Evolutionary conservation across 805 yeast genomes (phyloP), one percentile per base, ranked within the genome.

Genomic region (Candida parachauliodes): DNA sequence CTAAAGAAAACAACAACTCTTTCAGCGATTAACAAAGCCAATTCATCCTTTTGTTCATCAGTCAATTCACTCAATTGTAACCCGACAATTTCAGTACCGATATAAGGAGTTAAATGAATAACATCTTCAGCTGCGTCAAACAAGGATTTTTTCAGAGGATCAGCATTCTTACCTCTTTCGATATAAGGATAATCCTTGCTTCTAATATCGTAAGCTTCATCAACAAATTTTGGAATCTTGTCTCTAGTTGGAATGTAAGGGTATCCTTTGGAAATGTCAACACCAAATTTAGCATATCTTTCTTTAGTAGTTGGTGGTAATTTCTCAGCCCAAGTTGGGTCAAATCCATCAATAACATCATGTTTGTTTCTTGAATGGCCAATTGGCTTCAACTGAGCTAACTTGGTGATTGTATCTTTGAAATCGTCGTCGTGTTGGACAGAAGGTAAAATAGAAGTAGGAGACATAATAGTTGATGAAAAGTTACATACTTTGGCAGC

Each of bases 1-100:
- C 54, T 53, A 40, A 58, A 58, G 41, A 58, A 57, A 3, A 57
- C 60, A 32, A 55, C 62, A 3, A 53, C 52, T 44, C 62, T 46
- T 43, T 57, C 62, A 26, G 59, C 60, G 26, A 57, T 41, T 32
- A 57, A 47, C 8, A 55, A 42, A 19, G 62, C 62, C 35, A 57
- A 49, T 44, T 57, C 62, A 43, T 57, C 62, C 31, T 46, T 48
- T 41, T 57, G 60, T 39, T 54, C 25, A 35, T 57, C 59, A 28
- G 28, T 53, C 27, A 57, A 51, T 5, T 57, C 59, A 17, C 34
- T 36, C 32, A 57, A 51, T 46, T 57, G 60, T 42, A 57, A 50
- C 8, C 62, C 63, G 31, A 55, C 51, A 38, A 57, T 50, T 44
- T 57, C 62, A 10, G 62, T 55, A 36, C 56, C 55, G 43, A 57